phyloP scores from a whole-genome alignment of 129 eudicot species.

The Cynara cardunculus region DNA sequence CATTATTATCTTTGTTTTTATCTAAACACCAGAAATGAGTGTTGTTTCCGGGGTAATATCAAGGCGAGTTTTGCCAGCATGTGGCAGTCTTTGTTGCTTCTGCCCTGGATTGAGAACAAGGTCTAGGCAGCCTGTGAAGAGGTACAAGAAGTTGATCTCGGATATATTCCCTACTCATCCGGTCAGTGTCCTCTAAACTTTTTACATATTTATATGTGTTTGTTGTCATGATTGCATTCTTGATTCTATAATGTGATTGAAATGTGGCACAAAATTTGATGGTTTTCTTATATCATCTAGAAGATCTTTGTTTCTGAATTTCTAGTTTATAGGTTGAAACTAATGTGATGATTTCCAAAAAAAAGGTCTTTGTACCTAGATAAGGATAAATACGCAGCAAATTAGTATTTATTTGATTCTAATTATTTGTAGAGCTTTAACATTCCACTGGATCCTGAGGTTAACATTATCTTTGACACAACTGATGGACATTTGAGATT shows the following conservation, averaged over 20 bases:
- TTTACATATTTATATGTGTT: background rate
- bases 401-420: too few species aligned
- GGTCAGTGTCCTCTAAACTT: conserved; percentile 34
- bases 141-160: conserved; percentile 65
- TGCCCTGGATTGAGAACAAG: conserved; percentile 75
- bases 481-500: too few species aligned
- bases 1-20: conserved; percentile 15
- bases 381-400: too few species aligned
- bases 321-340: background rate
- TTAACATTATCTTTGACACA: too few species aligned
- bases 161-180: conserved; percentile 62
- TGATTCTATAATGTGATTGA: background rate
- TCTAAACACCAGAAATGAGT: conserved; percentile 23
- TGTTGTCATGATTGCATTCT: background rate
- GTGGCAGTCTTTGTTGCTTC: conserved; percentile 58
- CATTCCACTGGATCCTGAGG: background rate
- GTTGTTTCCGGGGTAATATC: conserved; percentile 53
- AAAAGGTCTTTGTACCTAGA: too few species aligned
- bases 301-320: background rate
- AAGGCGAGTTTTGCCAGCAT: conserved; percentile 50
- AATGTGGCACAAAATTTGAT: background rate
- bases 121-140: conserved; percentile 79
- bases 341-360: too few species aligned
- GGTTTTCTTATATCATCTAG: background rate
- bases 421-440: too few species aligned